These are phyloP conservation scores for Phytophthora cryptogea DNA, from an alignment of 352 stramenopile species.

Conservation along the genomic window DNA sequence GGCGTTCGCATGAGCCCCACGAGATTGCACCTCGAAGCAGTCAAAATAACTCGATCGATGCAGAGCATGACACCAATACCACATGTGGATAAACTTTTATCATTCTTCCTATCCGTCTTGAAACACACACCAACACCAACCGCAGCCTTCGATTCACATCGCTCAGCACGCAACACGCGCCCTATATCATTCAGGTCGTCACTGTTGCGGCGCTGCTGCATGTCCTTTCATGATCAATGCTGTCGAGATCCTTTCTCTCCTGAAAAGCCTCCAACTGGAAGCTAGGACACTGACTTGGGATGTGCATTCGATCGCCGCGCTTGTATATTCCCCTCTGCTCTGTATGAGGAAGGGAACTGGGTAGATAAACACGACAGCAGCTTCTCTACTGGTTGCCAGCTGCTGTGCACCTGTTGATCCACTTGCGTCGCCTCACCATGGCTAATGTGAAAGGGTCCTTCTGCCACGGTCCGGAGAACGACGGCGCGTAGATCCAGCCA, in stretches of 20 bases:
- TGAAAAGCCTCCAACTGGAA: conserved; percentile 5
- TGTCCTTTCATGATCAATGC: conserved; percentile 11
- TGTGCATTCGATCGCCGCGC: conserved; percentile 4
- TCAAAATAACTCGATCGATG: conserved; percentile 8
- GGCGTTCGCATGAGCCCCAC: conserved; percentile 63
- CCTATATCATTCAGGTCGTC: conserved; percentile 32
- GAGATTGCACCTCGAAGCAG: neutral
- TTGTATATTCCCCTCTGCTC: conserved; percentile 10
- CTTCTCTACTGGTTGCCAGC: conserved; percentile 26
- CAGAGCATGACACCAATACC: conserved; percentile 17
- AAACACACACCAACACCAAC: conserved; percentile 23
- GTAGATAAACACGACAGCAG: conserved; percentile 4
- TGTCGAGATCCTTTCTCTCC: conserved; percentile 9
- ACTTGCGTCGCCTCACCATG: conserved; percentile 82
- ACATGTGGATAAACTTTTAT: conserved; percentile 33
- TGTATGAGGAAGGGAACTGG: conserved; percentile 2
- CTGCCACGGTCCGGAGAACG: conserved; percentile 81
- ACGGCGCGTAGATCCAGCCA: conserved; percentile 84
- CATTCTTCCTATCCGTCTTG: conserved; percentile 20
- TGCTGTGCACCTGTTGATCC: conserved; percentile 74
- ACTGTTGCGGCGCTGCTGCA: conserved; percentile 26
- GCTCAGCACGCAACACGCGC: conserved; percentile 28
- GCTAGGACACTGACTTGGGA: conserved; percentile 5
- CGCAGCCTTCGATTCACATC: conserved; percentile 10
- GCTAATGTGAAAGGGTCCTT: conserved; percentile 73